Base-by-base conservation (phyloP, 2,329 filamentous ascomycete genomes). In the Polychaeton citri region DNA sequence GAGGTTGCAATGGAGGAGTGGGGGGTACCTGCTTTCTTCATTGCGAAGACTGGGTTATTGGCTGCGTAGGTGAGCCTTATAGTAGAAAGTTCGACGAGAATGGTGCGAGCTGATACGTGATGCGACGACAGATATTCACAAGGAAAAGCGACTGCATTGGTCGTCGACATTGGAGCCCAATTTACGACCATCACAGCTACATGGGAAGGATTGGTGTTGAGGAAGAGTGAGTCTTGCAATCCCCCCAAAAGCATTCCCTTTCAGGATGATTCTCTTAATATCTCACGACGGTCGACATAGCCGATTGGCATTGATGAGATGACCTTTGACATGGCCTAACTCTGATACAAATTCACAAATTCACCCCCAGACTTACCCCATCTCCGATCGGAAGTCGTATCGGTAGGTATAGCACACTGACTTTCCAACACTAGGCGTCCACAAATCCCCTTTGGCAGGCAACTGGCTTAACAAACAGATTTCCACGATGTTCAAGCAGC, bases 1-100 rank as follows among this genome's bases (percentile, higher is more conserved):
- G 90, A 98, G 64, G 77, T 96, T 43, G 86, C 85, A 40, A 95
- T 98, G 79, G 90, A 98, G 68, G 83, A 77, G 54, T 98, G 90
- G 86, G 87, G 85, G 19, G 81, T 81, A 38, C 90, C 90, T 13
- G 90, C 90, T 4, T 96, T 95, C 61, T 98, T 88, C 72, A 68
- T 96, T 42, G 84, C 84, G 43, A 78, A 84, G 53, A 92, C 79
- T 36, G 86, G 88, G 18, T 87, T 95, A 30, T 72, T 95, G 55
- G 79, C 88, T 37, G 82, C 87, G 62, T 72, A 63, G 40, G 66
- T 65, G 33, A 37, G 31, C 32, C 4, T 32, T 4, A n/a, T n/a
- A n/a, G n/a, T n/a, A n/a, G n/a, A 10, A 19, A 15, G 17, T 32
- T n/a, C n/a, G n/a, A n/a, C n/a, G n/a, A n/a, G n/a, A n/a, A n/a